Base-by-base conservation (phyloP, 192 early-diverging fungal species). In the Rhizophagus clarus region DNA sequence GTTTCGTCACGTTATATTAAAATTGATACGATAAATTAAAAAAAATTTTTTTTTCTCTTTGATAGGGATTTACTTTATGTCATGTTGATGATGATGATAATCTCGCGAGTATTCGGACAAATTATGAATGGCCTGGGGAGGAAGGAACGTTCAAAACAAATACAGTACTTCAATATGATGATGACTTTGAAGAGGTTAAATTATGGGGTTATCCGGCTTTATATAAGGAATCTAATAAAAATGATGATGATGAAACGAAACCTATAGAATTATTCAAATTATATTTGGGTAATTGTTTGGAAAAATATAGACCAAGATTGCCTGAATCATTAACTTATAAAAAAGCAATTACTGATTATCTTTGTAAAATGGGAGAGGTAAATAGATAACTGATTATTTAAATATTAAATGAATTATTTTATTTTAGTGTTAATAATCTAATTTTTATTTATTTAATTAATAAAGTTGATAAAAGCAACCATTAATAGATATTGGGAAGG, bases 301-400 rank as follows among this genome's bases (percentile, higher is more conserved):
- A 74, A 14, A 22, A 32, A 5, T 15, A 61, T 8, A 74, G 32
- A 22, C 26, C 73, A 29, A 74, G 61, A 60, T 31, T 74, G 11
- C 73, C 73, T 6, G 88, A 6, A 34, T 34, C 34, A 34, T 34
- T 20, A 17, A 3, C 17, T 10, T 74, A 28, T 74, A 17, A 74
- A 31, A 29, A 29, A 2, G 56, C 26, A 10, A 74, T 74, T 31
- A 8, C 26, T 0, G 73, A 74, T 31, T 74, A 61, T 29, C 49
- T 74, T 56, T 1, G 17, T 0, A 2, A 74, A 29, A 56, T 61
- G 7, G 60, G 73, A 61, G 14, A 34, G 5, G 40, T 72, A 72
- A 37, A 28, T 34, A 34, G 5, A 4, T 34, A 34, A 31, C 2
- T 34, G 4, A 34, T 2, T 34, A 34, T 34, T 2, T 34, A 34